Conservation (phyloP, 306 rosid species). For the Prunus salicina region DNA sequence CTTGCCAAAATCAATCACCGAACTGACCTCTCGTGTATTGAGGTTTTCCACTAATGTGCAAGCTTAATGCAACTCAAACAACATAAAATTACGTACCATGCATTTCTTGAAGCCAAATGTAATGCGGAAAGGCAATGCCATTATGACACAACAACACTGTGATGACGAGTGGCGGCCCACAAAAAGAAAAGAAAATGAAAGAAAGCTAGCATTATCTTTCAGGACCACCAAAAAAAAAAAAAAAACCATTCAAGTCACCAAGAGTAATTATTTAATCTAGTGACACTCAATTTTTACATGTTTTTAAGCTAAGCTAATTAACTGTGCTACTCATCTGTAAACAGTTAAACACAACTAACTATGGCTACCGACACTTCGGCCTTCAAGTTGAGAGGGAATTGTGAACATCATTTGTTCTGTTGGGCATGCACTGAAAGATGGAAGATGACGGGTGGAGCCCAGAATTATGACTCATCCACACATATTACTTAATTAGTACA, state of each 20-base stretch:
- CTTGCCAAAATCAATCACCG: too few relatives aligned
- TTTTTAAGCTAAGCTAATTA: background rate
- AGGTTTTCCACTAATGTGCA: too few relatives aligned
- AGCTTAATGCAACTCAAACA: background rate
- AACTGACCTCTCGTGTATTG: too few relatives aligned
- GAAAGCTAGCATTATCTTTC: background rate
- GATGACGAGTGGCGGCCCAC: background rate
- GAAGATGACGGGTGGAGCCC: too few relatives aligned
- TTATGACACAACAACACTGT: background rate
- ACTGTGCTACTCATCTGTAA: background rate
- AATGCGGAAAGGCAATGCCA: background rate
- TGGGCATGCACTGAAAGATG: too few relatives aligned
- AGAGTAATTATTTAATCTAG: background rate
- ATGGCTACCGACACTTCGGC: too few relatives aligned
- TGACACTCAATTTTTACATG: background rate
- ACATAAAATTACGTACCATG: background rate
- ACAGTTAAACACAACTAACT: too few relatives aligned
- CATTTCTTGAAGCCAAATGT: background rate
- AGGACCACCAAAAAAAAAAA: background rate
- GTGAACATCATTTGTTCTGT: too few relatives aligned
- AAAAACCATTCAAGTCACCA: accelerated
- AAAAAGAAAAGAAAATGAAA: background rate
- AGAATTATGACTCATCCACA: too few relatives aligned
- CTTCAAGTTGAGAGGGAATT: too few relatives aligned
- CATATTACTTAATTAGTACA: too few relatives aligned